Evolutionary conservation across 2,329 filamentous ascomycete species (phyloP), one percentile per base, ranked within the genome.

Genomic region (Ustilaginoidea virens): DNA sequence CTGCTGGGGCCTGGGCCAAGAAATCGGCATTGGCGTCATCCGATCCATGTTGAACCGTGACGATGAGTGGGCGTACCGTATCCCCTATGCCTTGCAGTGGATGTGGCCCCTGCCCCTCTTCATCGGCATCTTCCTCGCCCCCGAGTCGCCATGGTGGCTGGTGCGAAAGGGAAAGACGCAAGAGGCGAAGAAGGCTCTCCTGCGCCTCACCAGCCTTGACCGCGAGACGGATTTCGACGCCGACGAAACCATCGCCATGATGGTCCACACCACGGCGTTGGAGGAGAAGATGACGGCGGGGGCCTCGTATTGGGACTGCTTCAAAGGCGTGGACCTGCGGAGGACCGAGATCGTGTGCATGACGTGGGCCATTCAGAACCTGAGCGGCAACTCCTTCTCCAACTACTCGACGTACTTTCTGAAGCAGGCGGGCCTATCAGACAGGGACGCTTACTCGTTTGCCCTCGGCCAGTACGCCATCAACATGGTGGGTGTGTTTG

Each of bases 201-300:
- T 76, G 27, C 70, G 76, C 4, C 57, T 82, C 13, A 80, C 76
- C 5, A 75, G 65, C 41, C 41, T 61, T 10, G 58, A 72, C 37
- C 59, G 61, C 30, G 74, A 82, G 35, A 75, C 71, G 1, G 67
- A 77, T 35, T 86, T 90, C 41, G 70, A 92, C 43, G 69, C 79
- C 8, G 79, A 92, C 36, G 81, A 90, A 54, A 90, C 81, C 0
- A 63, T 92, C 28, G 75, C 80, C 42, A 92, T 92, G 81, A 92
- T 93, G 80, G 72, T 83, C 1, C 81, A 92, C 47, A 93, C 83
- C 1, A 86, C 80, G 1, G 77, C 78, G 0, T 59, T 92, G 8
- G 85, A 92, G 49, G 66, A 80, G 45, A 66, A 69, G 51, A 79
- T 83, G 30, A 85, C 80, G 4, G 56, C 59, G 5, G 82, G 82